A percentile compares a stretch with the other conserved stretches of the same genome.
These are phyloP conservation scores for Epichloe sibirici DNA, from an alignment of 2,329 filamentous ascomycete species.

Conservation along the genomic window DNA sequence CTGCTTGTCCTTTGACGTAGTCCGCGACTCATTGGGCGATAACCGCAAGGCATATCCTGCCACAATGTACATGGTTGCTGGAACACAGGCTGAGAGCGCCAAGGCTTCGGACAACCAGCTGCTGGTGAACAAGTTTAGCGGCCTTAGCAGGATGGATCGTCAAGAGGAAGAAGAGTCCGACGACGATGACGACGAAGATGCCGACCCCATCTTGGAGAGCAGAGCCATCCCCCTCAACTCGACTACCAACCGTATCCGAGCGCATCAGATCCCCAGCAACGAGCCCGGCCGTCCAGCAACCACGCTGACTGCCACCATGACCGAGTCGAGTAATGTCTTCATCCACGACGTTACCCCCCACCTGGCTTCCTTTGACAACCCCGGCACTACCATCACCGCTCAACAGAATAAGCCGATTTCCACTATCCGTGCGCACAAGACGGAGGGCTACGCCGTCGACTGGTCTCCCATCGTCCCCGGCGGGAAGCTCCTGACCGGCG, in stretches of 20 bases:
- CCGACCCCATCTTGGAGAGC: constrained; percentile 88
- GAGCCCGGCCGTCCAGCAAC: constrained; percentile 61
- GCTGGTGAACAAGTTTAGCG: constrained; percentile 93
- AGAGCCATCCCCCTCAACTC: constrained; percentile 75
- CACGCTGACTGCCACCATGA: constrained; percentile 84
- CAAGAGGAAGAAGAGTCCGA: constrained; percentile 53
- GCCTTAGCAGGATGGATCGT: constrained; percentile 75
- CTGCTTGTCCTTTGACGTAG: constrained; percentile 88
- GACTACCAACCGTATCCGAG: constrained; percentile 87
- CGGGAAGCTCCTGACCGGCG: constrained; percentile 82
- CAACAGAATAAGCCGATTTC: constrained; percentile 80
- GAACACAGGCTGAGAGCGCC: constrained; percentile 75
- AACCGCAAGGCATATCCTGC: constrained; percentile 87
- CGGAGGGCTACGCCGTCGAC: constrained; percentile 92
- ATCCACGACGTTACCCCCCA: constrained; percentile 96
- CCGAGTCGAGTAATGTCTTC: constrained; percentile 75
- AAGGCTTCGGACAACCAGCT: constrained; percentile 79
- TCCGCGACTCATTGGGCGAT: constrained; percentile 76
- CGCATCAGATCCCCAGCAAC: constrained; percentile 63
- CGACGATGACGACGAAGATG: constrained; percentile 61
- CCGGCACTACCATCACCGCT: constrained; percentile 66
- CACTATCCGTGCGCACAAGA: constrained; percentile 81
- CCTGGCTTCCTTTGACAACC: constrained; percentile 78
- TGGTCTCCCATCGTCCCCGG: constrained; percentile 72
- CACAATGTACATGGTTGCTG: constrained; percentile 87